Conservation (phyloP, 495 filamentous ascomycete species). For the Aspergillus taichungensis region DNA sequence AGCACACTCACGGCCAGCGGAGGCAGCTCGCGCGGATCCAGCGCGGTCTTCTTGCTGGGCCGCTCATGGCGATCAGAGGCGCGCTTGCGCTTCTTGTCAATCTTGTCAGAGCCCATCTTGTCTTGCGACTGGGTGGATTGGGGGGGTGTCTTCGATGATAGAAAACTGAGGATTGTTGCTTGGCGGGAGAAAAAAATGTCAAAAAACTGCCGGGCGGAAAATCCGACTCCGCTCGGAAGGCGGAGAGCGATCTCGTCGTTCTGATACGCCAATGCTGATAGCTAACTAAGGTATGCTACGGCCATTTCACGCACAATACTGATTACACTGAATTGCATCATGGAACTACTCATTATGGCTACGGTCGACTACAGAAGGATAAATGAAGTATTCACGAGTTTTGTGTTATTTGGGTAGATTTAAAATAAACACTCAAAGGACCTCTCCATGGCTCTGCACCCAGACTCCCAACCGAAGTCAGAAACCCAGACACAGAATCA, state of each 20-base stretch:
- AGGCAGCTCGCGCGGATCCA: slow-evolving; percentile 35
- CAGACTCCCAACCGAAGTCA: slow-evolving; percentile 9
- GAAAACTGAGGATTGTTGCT: too few species aligned
- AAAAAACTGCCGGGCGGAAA: slow-evolving; percentile 15
- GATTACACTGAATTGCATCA: too few species aligned
- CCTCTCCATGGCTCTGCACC: slow-evolving; percentile 33
- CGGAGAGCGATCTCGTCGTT: slow-evolving; percentile 2
- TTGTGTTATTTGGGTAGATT: slow-evolving; percentile 21
- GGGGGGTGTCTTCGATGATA: too few species aligned
- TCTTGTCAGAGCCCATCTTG: slow-evolving; percentile 43
- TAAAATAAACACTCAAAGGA: slow-evolving; percentile 28
- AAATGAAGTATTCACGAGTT: too few species aligned
- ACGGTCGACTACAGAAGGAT: too few species aligned
- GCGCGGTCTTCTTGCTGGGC: slow-evolving; percentile 56
- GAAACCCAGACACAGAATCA: slow-evolving; percentile 13
- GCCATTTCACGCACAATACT: background rate
- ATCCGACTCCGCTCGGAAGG: slow-evolving; percentile 3
- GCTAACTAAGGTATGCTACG: too few species aligned
- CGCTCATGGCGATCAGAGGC: slow-evolving; percentile 41
- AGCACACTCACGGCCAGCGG: slow-evolving; percentile 49
- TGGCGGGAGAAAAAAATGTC: slow-evolving; percentile 12
- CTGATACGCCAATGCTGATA: slow-evolving; percentile 3
- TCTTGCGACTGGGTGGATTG: background rate
- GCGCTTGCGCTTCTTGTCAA: slow-evolving; percentile 70
- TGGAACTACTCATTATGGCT: background rate